Evolutionary conservation across 2,329 filamentous ascomycete genomes (phyloP).

Genomic region (Neonectria coccinea): DNA sequence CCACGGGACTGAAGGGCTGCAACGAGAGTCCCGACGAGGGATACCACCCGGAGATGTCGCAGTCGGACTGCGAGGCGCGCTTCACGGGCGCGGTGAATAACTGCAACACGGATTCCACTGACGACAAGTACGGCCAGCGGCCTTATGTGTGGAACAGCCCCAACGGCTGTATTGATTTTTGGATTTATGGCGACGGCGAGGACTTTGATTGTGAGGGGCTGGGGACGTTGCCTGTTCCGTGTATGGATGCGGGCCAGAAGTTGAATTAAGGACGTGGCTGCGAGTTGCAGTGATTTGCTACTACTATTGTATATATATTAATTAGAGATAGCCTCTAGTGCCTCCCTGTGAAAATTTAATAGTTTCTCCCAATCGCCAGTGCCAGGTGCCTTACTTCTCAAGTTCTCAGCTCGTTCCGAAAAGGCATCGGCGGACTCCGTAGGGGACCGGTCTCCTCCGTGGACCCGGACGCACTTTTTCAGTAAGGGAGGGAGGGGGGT

Average conservation of each 20-base stretch:
- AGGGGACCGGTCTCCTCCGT: too few species aligned
- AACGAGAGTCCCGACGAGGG: conserved; percentile 1
- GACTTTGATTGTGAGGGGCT: conserved; percentile 17
- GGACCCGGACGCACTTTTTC: too few species aligned
- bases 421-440: too few species aligned
- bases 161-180: conserved; percentile 19
- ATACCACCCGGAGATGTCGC: background rate
- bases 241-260: conserved; percentile 2
- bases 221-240: conserved; percentile 14
- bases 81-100: conserved; percentile 16
- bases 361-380: too few species aligned
- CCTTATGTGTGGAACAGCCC: conserved; percentile 22
- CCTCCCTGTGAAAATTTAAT: too few species aligned
- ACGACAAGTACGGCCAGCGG: conserved; percentile 11
- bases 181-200: conserved; percentile 12
- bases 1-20: conserved; percentile 11
- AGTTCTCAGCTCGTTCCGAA: too few species aligned
- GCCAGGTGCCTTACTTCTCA: too few species aligned
- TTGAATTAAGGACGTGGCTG: background rate
- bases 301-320: background rate
- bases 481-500: too few species aligned
- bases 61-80: conserved; percentile 8
- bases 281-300: background rate
- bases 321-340: too few species aligned
- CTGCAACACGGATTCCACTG: conserved; percentile 12